These are phyloP conservation scores for Salix udensis DNA, from an alignment of 345 rosid species.

Conservation along the genomic window DNA sequence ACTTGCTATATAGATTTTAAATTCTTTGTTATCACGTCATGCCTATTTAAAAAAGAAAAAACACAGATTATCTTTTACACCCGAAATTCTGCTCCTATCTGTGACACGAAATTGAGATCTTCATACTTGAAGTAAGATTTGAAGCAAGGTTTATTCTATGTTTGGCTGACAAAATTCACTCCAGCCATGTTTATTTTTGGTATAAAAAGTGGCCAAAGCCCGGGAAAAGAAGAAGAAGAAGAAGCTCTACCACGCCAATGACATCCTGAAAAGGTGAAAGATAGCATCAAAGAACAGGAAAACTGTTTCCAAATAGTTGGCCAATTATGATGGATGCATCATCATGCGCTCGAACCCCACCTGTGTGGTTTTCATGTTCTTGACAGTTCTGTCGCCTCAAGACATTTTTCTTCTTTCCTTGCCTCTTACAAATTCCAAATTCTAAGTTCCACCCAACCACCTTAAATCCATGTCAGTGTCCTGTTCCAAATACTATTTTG, in stretches of 20 bases:
- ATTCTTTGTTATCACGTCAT: rapidly evolving
- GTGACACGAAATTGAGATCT: no score
- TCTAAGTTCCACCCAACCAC: background rate
- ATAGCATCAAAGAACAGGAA: background rate
- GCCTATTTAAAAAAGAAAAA: no score
- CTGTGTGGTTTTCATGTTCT: background rate
- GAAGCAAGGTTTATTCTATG: no score
- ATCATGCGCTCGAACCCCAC: background rate
- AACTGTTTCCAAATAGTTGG: background rate
- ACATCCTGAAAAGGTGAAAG: background rate
- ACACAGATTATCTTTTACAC: no score
- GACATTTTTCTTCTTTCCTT: background rate
- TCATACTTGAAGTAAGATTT: no score
- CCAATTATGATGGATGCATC: no score
- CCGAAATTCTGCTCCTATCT: no score
- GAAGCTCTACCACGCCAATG: no score
- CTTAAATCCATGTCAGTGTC: conserved; percentile 3
- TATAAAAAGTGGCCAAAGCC: no score
- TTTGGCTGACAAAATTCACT: no score
- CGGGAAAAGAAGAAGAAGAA: no score
- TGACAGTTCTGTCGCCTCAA: background rate
- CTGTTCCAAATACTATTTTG: background rate
- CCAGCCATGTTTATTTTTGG: no score
- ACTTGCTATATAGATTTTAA: rapidly evolving
- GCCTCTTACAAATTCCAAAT: background rate